Evolutionary conservation across 2,329 filamentous ascomycete genomes (phyloP).

Genomic region (Alternaria incomplexa): DNA sequence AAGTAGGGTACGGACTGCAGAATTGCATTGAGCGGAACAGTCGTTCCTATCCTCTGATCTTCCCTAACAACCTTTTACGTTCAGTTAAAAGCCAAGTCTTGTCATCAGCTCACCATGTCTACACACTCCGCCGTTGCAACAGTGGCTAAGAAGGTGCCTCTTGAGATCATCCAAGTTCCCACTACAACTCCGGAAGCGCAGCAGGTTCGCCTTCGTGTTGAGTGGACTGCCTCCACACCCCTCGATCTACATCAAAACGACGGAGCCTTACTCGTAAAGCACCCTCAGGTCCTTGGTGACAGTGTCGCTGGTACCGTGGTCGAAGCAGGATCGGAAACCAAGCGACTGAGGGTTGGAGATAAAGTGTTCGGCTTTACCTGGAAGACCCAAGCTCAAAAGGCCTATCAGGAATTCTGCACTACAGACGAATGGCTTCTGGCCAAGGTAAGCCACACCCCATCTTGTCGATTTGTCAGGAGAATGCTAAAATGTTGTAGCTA

Average conservation of each 20-base stretch:
- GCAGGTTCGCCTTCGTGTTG: conserved; percentile 61
- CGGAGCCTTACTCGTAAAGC: conserved; percentile 61
- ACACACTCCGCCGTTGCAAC: conserved; percentile 53
- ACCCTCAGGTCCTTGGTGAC: conserved; percentile 60
- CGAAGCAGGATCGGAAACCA: conserved; percentile 55
- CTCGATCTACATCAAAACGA: conserved; percentile 68
- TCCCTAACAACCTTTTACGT: neutral
- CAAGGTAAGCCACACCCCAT: conserved; percentile 16
- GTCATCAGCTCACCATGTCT: conserved; percentile 18
- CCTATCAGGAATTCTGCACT: conserved; percentile 63
- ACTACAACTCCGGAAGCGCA: conserved; percentile 44
- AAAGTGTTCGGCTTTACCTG: conserved; percentile 63
- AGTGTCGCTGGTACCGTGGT: conserved; percentile 61
- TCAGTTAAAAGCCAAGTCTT: neutral
- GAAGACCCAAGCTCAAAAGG: conserved; percentile 56
- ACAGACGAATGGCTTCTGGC: conserved; percentile 56
- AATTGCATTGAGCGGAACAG: neutral
- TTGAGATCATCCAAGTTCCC: conserved; percentile 45
- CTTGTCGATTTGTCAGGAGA: accelerated
- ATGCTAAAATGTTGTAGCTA: conserved; percentile 38
- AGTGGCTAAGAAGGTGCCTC: conserved; percentile 44
- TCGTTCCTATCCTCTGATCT: neutral
- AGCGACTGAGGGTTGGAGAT: conserved; percentile 60
- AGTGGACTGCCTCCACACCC: conserved; percentile 67
- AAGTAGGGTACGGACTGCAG: neutral